Conservation (phyloP, 2,329 filamentous ascomycete genomes). For the Sclerotinia nivalis region DNA sequence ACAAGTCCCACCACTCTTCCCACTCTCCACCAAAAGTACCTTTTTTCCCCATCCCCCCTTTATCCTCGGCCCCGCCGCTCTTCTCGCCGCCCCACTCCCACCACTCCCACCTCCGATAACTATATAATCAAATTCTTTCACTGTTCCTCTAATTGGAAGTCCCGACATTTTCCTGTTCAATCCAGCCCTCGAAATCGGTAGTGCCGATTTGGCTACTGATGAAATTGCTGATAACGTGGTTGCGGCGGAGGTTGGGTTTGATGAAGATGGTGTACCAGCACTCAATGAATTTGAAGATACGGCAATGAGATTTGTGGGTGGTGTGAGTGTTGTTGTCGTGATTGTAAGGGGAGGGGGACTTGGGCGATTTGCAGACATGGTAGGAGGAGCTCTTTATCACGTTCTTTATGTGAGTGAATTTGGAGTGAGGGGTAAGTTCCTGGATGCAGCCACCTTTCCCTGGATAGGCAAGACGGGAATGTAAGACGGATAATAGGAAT, state of each 20-base stretch:
- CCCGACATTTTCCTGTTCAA: conserved; percentile 17
- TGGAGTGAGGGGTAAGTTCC: conserved; percentile 20
- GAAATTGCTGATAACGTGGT: conserved; percentile 23
- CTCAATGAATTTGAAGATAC: not conserved
- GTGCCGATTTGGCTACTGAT: conserved; percentile 17
- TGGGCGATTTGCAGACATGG: not conserved
- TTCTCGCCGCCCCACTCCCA: conserved; percentile 50
- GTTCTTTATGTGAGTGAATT: conserved; percentile 9
- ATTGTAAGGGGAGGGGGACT: conserved; percentile 16
- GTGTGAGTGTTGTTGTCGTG: not conserved
- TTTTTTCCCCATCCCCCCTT: conserved; percentile 53
- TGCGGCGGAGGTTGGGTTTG: conserved; percentile 14
- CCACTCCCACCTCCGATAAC: conserved; percentile 55
- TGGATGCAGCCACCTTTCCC: not conserved
- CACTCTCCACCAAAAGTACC: conserved; percentile 52
- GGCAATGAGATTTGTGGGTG: conserved; percentile 16
- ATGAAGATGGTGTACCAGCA: conserved; percentile 3
- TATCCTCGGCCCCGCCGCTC: conserved; percentile 42
- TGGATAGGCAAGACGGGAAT: conserved; percentile 9
- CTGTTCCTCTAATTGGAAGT: conserved; percentile 1
- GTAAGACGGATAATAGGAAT: conserved; percentile 12
- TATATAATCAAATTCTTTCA: conserved; percentile 53
- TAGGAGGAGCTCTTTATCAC: conserved; percentile 12
- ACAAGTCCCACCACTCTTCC: conserved; percentile 50
- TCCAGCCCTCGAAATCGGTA: conserved; percentile 23